Percentiles rank a stretch among this genome's conserved stretches.
Evolutionary conservation across 2,329 filamentous ascomycete species (phyloP).

Genomic region (Paracoccidioides lutzii): DNA sequence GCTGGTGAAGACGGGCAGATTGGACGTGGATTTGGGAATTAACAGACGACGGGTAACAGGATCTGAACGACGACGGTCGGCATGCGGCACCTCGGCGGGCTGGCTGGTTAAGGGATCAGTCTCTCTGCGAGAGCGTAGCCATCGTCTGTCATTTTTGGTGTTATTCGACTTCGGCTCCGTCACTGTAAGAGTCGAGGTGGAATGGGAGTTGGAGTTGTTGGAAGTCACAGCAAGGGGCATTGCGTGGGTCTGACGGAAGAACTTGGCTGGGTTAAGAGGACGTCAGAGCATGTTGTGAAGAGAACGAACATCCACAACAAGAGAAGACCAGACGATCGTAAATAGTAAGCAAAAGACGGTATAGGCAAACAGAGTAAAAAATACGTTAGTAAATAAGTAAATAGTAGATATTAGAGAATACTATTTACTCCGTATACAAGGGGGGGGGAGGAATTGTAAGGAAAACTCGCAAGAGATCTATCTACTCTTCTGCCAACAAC

Average conservation of each 20-base stretch:
- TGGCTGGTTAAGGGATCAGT: conserved; percentile 3
- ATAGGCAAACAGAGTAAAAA: neutral
- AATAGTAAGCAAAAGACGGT: neutral
- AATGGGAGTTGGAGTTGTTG: neutral
- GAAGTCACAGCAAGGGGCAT: conserved; percentile 4
- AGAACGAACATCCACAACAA: neutral
- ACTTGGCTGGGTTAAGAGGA: neutral
- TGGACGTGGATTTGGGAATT: conserved; percentile 6
- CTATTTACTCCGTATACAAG: no score
- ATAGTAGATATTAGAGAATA: no score
- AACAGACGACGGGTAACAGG: neutral
- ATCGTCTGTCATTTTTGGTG: neutral
- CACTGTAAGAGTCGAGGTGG: conserved; percentile 1
- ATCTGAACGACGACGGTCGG: conserved; percentile 9
- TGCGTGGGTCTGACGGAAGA: neutral
- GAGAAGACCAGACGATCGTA: neutral
- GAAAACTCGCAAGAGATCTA: no score
- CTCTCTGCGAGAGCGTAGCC: conserved; percentile 2
- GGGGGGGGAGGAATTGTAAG: no score
- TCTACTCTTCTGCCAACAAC: no score
- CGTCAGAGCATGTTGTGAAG: neutral
- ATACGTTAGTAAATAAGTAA: no score
- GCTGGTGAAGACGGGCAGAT: conserved; percentile 3
- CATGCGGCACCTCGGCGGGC: conserved; percentile 7
- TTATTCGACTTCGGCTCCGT: neutral